Evolutionary conservation across 257 asterid species (phyloP), one percentile per base, ranked within the genome.

Genomic region (Verbascum thapsus): DNA sequence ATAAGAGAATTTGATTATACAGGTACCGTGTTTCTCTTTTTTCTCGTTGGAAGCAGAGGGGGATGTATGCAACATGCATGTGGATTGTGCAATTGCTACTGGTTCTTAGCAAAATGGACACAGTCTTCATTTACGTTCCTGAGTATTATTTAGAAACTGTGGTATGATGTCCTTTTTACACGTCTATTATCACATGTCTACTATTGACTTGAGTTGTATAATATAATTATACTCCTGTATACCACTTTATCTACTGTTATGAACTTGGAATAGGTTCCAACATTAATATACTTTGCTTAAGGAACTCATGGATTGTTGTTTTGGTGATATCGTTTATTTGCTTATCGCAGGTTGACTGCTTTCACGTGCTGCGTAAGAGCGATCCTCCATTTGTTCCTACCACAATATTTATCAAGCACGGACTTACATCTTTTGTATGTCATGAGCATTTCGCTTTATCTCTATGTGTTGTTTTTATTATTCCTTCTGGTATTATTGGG

Each of bases 21-120:
- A 91, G 98, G 98, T 88, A 80, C 54, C 96, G 98, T 39, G 72
- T 81, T 30, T 86, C 95, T 58, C 87, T 91, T 60, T 83, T 85
- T 68, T 83, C 96, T 54, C 89, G 83, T 63, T 91, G 97, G 97
- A 91, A 88, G 82, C 98, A 85, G 80, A 86, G 96, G 79, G 98
- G 97, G 62, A 81, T 88, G 86, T 91, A 88, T 50, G 97, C 95
- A 5, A 52, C 87, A 3, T 91, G 98, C 88, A 80, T 88, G 94
- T 91, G 97, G 97, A 79, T 87, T 66, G 97, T 87, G 38, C 98
- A 91, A 64, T 74, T 91, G 71, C 94, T 91, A 77, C 79, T 91
- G 19, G 83, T 83, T 74, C 84, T 88, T 73, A 91, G 98, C 92
- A 86, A 82, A 83, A 70, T 74, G 75, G 96, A 88, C 50, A 73